Evolutionary conservation across 306 rosid genomes (phyloP).

Genomic region (Cicer chorassanicum): DNA sequence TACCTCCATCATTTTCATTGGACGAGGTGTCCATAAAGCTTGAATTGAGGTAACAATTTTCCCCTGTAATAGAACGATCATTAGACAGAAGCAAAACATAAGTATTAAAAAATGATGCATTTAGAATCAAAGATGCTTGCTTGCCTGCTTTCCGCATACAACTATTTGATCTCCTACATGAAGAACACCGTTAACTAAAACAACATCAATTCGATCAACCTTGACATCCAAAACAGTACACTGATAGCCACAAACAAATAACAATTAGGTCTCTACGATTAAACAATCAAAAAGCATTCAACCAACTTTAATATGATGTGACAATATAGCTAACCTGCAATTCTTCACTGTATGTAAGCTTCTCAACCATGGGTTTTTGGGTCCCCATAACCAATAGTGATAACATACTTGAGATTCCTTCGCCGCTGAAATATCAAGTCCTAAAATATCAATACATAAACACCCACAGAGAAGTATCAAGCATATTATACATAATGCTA

Average conservation of each 20-base stretch:
- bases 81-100: conserved; percentile 20
- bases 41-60: conserved; percentile 85
- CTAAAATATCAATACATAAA: neutral
- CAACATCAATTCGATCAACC: conserved; percentile 87
- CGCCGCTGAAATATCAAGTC: conserved; percentile 67
- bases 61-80: conserved; percentile 54
- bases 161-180: conserved; percentile 96
- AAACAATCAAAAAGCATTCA: conserved; percentile 39
- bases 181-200: conserved; percentile 87
- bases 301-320: conserved; percentile 31
- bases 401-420: conserved; percentile 85
- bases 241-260: conserved; percentile 55
- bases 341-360: conserved; percentile 81
- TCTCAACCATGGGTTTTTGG: conserved; percentile 84
- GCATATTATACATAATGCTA: too few relatives aligned
- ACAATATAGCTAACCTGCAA: conserved; percentile 71
- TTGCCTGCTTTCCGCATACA: conserved; percentile 91
- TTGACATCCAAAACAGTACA: conserved; percentile 89
- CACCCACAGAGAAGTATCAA: too few relatives aligned
- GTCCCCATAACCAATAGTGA: conserved; percentile 75
- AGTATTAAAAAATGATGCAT: conserved; percentile 11
- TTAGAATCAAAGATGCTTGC: conserved; percentile 37
- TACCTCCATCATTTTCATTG: conserved; percentile 80
- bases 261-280: conserved; percentile 46
- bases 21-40: conserved; percentile 88